Percentiles rank a stretch among this genome's conserved stretches.
phyloP scores from a whole-genome alignment of 805 yeast genomes.

The Komagataella kurtzmanii region DNA sequence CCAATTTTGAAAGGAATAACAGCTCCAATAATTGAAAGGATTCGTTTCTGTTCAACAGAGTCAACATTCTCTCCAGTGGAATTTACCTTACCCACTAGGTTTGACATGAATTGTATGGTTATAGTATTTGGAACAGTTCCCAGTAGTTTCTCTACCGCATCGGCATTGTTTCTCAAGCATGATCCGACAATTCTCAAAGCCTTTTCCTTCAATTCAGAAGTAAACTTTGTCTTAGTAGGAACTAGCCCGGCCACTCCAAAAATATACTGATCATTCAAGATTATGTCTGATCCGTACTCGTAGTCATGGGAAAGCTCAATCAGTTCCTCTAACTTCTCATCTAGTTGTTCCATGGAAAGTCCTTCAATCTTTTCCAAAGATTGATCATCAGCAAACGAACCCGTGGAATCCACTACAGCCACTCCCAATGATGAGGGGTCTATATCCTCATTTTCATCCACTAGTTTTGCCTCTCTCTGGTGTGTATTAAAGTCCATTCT shows the following conservation, averaged over 20 bases:
- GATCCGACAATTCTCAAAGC: slow-evolving; percentile 50
- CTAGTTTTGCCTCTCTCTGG: slow-evolving; percentile 51
- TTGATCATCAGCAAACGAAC: slow-evolving; percentile 6
- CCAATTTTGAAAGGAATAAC: slow-evolving; percentile 24
- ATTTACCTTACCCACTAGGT: slow-evolving; percentile 4
- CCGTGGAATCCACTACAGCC: slow-evolving; percentile 5
- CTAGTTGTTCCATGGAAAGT: background rate
- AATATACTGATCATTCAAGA: slow-evolving; percentile 18
- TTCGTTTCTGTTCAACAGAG: slow-evolving; percentile 27
- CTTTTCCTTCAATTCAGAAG: slow-evolving; percentile 25
- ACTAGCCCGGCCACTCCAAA: slow-evolving; percentile 15
- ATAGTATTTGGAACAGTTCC: slow-evolving; percentile 4
- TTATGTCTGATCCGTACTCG: slow-evolving; percentile 42
- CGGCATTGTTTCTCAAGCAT: slow-evolving; percentile 61
- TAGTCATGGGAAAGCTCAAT: slow-evolving; percentile 43
- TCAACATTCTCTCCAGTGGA: slow-evolving; percentile 8
- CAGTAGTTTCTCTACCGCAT: slow-evolving; percentile 11
- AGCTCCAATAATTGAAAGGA: slow-evolving; percentile 38
- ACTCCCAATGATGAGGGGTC: background rate
- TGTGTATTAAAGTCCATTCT: slow-evolving; percentile 65
- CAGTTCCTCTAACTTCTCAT: slow-evolving; percentile 1
- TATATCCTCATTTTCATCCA: slow-evolving; percentile 15
- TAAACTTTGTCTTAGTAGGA: slow-evolving; percentile 2
- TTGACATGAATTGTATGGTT: slow-evolving; percentile 8
- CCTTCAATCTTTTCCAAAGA: background rate